These are phyloP conservation scores for Talaromyces atroroseus DNA, from an alignment of 2,329 filamentous ascomycete genomes.

Conservation along the genomic window DNA sequence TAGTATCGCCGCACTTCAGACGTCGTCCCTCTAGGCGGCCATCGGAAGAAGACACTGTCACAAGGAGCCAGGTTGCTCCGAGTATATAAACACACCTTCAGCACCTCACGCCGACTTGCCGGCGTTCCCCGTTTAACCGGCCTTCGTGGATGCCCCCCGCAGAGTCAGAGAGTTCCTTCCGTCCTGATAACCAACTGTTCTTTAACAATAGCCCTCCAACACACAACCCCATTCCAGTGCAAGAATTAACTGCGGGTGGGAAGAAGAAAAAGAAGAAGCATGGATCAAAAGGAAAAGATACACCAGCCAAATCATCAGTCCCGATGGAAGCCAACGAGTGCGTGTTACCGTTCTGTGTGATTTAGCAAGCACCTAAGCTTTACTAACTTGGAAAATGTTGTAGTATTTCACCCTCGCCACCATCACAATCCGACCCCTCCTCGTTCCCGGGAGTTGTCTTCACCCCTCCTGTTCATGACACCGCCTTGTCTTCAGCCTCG, in stretches of 20 bases:
- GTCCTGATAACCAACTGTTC: slow-evolving; percentile 32
- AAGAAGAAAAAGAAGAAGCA: slow-evolving; percentile 39
- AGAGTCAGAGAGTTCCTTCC: slow-evolving; percentile 34
- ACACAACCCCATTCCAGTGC: slow-evolving; percentile 22
- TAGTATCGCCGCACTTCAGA: not conserved
- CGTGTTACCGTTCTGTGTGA: slow-evolving; percentile 12
- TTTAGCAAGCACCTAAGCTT: not conserved
- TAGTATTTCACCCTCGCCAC: slow-evolving; percentile 25
- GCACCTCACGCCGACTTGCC: not conserved
- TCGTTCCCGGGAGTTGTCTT: slow-evolving; percentile 25
- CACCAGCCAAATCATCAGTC: slow-evolving; percentile 27
- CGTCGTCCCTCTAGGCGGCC: not conserved
- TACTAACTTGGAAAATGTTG: slow-evolving; percentile 11
- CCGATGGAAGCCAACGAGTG: slow-evolving; percentile 34
- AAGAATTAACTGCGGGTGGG: slow-evolving; percentile 24
- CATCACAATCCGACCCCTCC: slow-evolving; percentile 25
- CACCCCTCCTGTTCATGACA: slow-evolving; percentile 20
- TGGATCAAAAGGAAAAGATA: slow-evolving; percentile 33
- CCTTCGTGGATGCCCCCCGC: slow-evolving; percentile 40
- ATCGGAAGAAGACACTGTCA: not conserved
- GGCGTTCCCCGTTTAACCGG: slow-evolving; percentile 4
- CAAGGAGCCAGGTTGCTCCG: slow-evolving; percentile 1
- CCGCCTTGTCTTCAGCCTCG: slow-evolving; percentile 23
- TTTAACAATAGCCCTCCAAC: slow-evolving; percentile 26
- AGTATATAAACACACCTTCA: not conserved